A percentile compares a stretch with the other conserved stretches of the same genome.
phyloP scores from a whole-genome alignment of 179 eudicot species.

The Patellifolia procumbens region DNA sequence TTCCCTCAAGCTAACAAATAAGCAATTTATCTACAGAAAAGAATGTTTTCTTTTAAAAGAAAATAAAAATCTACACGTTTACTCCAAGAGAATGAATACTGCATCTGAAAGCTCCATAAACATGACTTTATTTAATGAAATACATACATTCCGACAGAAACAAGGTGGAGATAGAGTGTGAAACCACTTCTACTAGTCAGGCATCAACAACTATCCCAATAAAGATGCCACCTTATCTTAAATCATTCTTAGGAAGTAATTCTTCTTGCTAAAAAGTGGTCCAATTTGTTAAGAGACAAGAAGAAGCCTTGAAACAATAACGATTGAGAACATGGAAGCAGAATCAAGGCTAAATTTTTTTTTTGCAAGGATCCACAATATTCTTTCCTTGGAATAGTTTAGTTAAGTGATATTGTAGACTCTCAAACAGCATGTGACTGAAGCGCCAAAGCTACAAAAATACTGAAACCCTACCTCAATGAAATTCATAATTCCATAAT shows the following conservation, averaged over 20 bases:
- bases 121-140: no score
- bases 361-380: background rate
- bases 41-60: no score
- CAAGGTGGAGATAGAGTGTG: background rate
- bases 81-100: no score
- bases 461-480: background rate
- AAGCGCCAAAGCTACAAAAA: background rate
- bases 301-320: background rate
- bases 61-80: no score
- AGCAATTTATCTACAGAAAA: no score
- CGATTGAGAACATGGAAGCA: background rate
- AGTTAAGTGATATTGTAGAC: background rate
- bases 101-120: no score
- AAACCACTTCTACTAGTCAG: background rate
- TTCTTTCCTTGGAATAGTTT: background rate
- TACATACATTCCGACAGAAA: no score
- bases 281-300: background rate
- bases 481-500: background rate
- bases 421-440: background rate
- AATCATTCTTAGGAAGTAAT: background rate
- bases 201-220: background rate
- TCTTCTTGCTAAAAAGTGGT: background rate
- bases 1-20: no score
- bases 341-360: no score
- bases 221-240: background rate